A percentile compares a stretch with the other conserved stretches of the same genome.
phyloP scores from a whole-genome alignment of 1,139 yeast genomes.

The Saccharomyces hybrid region DNA sequence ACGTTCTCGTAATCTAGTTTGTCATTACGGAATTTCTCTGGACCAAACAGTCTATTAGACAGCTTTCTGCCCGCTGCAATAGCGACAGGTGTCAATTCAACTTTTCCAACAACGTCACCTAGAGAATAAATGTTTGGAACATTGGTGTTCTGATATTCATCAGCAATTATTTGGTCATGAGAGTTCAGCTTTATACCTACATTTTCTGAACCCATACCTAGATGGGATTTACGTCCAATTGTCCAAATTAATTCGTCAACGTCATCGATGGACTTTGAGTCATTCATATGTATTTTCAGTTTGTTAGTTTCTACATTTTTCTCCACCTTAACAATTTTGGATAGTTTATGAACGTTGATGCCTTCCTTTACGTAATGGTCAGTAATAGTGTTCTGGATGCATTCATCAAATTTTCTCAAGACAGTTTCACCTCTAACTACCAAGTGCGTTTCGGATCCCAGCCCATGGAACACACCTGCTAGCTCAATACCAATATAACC shows the following conservation, averaged over 20 bases:
- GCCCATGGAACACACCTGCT: constrained; percentile 85
- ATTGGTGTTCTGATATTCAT: constrained; percentile 80
- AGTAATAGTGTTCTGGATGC: constrained; percentile 73
- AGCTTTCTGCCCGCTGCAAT: constrained; percentile 96
- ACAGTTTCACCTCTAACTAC: constrained; percentile 88
- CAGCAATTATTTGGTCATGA: constrained; percentile 57
- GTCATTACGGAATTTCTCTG: constrained; percentile 52
- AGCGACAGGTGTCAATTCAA: constrained; percentile 95
- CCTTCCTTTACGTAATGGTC: constrained; percentile 76
- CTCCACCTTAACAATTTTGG: constrained; percentile 54
- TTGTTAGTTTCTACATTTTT: constrained; percentile 49
- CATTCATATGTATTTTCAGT: constrained; percentile 52
- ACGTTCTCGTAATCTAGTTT: constrained; percentile 80
- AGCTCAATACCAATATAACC: constrained; percentile 96
- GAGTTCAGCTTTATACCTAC: constrained; percentile 62
- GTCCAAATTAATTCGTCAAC: constrained; percentile 91
- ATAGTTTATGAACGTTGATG: constrained; percentile 63
- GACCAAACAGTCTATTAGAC: constrained; percentile 85
- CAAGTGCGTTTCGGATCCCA: constrained; percentile 82
- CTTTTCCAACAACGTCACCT: constrained; percentile 90
- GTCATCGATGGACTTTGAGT: constrained; percentile 45
- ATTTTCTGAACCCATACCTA: constrained; percentile 67
- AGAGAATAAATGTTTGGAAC: constrained; percentile 69
- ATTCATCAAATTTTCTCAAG: constrained; percentile 76
- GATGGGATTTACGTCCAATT: constrained; percentile 75